Conservation (phyloP, 1,284 basidiomycete genomes). For the Irpex lacteus region DNA sequence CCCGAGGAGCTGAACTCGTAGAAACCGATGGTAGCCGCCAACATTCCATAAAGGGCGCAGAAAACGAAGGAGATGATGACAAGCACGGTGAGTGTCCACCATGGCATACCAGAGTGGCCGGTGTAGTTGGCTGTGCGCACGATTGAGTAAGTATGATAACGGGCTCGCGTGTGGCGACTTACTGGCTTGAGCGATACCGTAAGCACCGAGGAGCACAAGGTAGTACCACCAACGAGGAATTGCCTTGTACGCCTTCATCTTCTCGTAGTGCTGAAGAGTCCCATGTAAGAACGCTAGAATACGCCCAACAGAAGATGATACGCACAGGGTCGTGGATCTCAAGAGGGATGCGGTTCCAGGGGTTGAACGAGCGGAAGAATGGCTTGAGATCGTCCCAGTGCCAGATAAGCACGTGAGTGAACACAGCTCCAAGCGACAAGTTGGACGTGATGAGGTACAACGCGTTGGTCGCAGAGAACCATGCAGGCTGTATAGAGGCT, state of each 20-base stretch:
- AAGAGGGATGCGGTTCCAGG: constrained; percentile 25
- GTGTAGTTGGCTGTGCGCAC: constrained; percentile 47
- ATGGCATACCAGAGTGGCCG: constrained; percentile 48
- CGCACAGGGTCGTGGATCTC: constrained; percentile 27
- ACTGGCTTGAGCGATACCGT: constrained; percentile 43
- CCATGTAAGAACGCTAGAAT: not conserved
- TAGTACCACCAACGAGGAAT: constrained; percentile 66
- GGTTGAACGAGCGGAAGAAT: constrained; percentile 29
- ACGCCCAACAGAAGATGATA: not conserved
- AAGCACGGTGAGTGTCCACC: constrained; percentile 45
- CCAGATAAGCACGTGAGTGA: constrained; percentile 29
- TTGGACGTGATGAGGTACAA: constrained; percentile 30
- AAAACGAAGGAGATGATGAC: constrained; percentile 53
- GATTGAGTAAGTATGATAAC: not conserved
- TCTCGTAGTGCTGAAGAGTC: constrained; percentile 37
- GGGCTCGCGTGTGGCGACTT: not conserved
- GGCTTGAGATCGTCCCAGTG: constrained; percentile 39
- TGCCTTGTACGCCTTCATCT: constrained; percentile 60
- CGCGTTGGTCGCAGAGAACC: constrained; percentile 29
- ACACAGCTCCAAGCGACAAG: constrained; percentile 28
- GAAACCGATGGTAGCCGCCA: constrained; percentile 51
- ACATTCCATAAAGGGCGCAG: constrained; percentile 41
- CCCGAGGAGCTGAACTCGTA: constrained; percentile 27
- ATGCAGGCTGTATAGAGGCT: constrained; percentile 23
- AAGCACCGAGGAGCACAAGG: constrained; percentile 39